Base-by-base conservation (phyloP, 2,329 filamentous ascomycete species). In the Emergomyces orientalis region DNA sequence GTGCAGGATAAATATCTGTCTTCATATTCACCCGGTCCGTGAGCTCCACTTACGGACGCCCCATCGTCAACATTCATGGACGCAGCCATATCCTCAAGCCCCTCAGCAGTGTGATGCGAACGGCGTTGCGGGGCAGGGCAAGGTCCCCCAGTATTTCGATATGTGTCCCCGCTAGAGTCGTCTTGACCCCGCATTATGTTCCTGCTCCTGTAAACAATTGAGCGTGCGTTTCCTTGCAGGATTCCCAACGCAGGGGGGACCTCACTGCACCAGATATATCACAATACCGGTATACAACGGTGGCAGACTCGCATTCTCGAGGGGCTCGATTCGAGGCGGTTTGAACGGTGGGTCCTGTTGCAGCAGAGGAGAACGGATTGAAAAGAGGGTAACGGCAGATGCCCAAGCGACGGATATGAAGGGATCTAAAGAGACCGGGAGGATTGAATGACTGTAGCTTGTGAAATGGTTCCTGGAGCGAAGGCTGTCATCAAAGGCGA, bases 21-120 rank as follows among this genome's bases (percentile, higher is more conserved):
- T 56, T 25, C 30, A 37, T 39, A 22, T 34, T 25, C n/a, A 25
- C 13, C 30, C 17, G n/a, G 19, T 25, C 25, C 14, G 37, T n/a
- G 22, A 34, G 37, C 13, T 37, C 25, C 13, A 45, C 63, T 37
- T 65, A 67, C 66, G 13, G 66, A 64, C 30, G 59, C 63, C 27
- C 62, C 56, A 13, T 59, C 62, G 43, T 63, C 62, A 34, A 67
- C 32, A 27, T 65, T 65, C 39, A 63, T 58, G 19, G 63, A 64
- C 25, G 63, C 59, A 27, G 62, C 63, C 63, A 65, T 65, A 55
- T 52, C 59, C 51, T 68, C 55, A 43, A 43, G n/a, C n/a, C 39
- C 22, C 6, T 30, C 22, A 27, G 22, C 13, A 43, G 37, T 34
- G 22, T 22, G 19, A 34, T 34, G 32, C 30, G 30, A 34, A 34